phyloP scores from a whole-genome alignment of 2,329 filamentous ascomycete species.

The Chrysosporium keratinophilum region DNA sequence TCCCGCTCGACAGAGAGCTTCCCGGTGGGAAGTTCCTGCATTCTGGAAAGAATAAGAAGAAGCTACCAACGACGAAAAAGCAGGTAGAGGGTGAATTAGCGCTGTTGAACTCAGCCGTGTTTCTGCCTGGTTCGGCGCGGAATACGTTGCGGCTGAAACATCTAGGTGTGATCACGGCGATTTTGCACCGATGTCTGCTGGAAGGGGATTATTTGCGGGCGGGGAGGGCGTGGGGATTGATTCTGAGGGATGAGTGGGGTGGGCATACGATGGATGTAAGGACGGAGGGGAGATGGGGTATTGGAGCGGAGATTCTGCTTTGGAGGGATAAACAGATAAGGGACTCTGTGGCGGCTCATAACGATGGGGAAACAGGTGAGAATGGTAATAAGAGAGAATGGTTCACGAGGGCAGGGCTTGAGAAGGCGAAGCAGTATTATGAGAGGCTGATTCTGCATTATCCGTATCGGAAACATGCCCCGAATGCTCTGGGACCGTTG shows the following conservation, averaged over 20 bases:
- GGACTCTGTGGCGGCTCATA: neutral
- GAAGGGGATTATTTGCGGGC: slow-evolving; percentile 62
- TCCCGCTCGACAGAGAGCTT: slow-evolving; percentile 29
- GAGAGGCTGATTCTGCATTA: slow-evolving; percentile 67
- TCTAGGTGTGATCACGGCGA: slow-evolving; percentile 55
- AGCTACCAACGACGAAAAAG: neutral
- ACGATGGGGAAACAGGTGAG: slow-evolving; percentile 11
- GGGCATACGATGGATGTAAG: slow-evolving; percentile 58
- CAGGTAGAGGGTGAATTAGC: slow-evolving; percentile 23
- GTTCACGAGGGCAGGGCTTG: slow-evolving; percentile 44
- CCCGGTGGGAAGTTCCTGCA: slow-evolving; percentile 37
- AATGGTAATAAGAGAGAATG: slow-evolving; percentile 19
- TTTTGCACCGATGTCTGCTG: slow-evolving; percentile 63
- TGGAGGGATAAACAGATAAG: slow-evolving; percentile 33
- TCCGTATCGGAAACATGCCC: slow-evolving; percentile 55
- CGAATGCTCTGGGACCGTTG: slow-evolving; percentile 52
- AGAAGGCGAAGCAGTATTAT: slow-evolving; percentile 58
- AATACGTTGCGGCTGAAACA: slow-evolving; percentile 41
- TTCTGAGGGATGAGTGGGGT: slow-evolving; percentile 52
- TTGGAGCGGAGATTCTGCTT: slow-evolving; percentile 76
- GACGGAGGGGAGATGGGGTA: slow-evolving; percentile 61
- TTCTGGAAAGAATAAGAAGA: slow-evolving; percentile 8
- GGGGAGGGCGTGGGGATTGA: slow-evolving; percentile 61
- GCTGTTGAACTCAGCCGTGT: slow-evolving; percentile 27
- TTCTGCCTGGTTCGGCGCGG: slow-evolving; percentile 25